phyloP scores from a whole-genome alignment of 257 asterid genomes.

The Solanum piurae region DNA sequence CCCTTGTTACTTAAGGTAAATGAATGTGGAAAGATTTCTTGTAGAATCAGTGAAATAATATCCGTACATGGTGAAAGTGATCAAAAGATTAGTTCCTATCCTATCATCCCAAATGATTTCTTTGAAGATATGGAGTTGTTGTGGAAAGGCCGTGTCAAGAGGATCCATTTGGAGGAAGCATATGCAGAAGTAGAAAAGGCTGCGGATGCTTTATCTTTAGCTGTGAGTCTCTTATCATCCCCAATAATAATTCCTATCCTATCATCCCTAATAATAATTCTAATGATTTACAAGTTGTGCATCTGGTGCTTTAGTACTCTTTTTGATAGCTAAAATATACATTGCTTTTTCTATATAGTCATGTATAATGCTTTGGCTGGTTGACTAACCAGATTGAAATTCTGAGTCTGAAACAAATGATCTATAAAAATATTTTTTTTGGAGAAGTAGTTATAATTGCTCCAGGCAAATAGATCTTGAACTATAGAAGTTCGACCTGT shows the following conservation, averaged over 20 bases:
- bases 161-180: slow-evolving; percentile 78
- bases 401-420: neutral
- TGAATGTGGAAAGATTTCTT: slow-evolving; percentile 60
- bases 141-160: slow-evolving; percentile 96
- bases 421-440: neutral
- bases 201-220: slow-evolving; percentile 54
- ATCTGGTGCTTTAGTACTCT: neutral
- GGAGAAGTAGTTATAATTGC: neutral
- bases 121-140: slow-evolving; percentile 85
- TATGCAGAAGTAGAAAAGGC: slow-evolving; percentile 74
- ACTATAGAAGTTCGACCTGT: neutral
- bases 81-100: slow-evolving; percentile 44
- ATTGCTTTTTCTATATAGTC: neutral
- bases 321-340: neutral
- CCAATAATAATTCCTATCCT: neutral
- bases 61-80: slow-evolving; percentile 75
- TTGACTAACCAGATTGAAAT: neutral
- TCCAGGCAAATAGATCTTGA: neutral
- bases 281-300: neutral
- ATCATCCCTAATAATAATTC: neutral
- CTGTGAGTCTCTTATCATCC: slow-evolving; percentile 41
- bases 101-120: slow-evolving; percentile 56
- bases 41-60: slow-evolving; percentile 70
- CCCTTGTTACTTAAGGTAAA: slow-evolving; percentile 36
- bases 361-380: neutral